phyloP scores from a whole-genome alignment of 768 basidiomycete species.

The Pleurotus tuoliensis region DNA sequence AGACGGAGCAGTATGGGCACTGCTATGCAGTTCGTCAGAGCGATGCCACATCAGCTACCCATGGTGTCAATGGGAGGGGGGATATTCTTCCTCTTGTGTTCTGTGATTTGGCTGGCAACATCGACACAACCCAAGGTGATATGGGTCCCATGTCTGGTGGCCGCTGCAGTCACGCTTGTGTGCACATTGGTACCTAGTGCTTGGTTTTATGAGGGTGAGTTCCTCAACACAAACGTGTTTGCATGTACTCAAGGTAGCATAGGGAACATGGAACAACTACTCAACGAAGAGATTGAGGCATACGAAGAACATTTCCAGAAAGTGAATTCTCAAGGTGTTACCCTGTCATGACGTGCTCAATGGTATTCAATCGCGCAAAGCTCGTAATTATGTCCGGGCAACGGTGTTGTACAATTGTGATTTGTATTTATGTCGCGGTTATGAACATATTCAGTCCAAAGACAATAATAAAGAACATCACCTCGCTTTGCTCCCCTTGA shows the following conservation, averaged over 20 bases:
- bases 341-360: too few species aligned
- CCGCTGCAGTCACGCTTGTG: neutral
- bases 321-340: too few species aligned
- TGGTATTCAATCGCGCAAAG: too few species aligned
- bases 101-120: slow-evolving; percentile 1
- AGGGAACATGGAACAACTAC: neutral
- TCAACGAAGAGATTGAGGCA: neutral
- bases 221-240: neutral
- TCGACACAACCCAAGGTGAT: neutral
- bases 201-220: neutral
- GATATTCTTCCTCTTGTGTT: neutral
- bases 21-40: neutral
- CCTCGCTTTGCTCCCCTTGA: slow-evolving; percentile 27
- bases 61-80: slow-evolving; percentile 1
- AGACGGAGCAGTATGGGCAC: neutral
- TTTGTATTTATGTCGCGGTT: too few species aligned
- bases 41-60: neutral
- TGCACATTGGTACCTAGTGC: neutral
- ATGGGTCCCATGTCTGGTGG: neutral
- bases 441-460: neutral
- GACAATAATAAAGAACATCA: neutral
- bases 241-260: neutral
- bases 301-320: neutral
- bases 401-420: too few species aligned
- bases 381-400: too few species aligned